These are phyloP conservation scores for Phaseolus coccineus DNA, from an alignment of 331 rosid genomes.

Conservation along the genomic window DNA sequence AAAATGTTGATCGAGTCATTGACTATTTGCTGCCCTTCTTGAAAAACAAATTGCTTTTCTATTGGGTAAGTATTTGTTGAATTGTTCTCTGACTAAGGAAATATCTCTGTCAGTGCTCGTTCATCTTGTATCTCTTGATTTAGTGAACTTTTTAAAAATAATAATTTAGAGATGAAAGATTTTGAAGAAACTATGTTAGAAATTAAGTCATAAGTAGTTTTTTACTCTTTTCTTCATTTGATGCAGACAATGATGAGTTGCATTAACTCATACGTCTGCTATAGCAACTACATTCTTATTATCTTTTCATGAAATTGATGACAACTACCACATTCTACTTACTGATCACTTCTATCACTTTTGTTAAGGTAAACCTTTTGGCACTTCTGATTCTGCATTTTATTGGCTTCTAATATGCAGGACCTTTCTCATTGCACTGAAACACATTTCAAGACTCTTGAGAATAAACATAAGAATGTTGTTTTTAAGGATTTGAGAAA, in stretches of 20 bases:
- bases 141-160: not conserved
- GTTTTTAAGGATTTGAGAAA: slow-evolving; percentile 77
- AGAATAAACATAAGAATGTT: slow-evolving; percentile 62
- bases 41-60: slow-evolving; percentile 68
- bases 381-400: slow-evolving; percentile 14
- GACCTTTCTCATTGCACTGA: slow-evolving; percentile 67
- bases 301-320: not conserved
- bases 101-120: not conserved
- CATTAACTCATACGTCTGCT: not conserved
- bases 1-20: slow-evolving; percentile 53
- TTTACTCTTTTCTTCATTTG: not conserved
- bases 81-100: not conserved
- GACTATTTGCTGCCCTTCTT: slow-evolving; percentile 66
- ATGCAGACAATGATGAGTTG: not conserved
- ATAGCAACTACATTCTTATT: not conserved
- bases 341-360: not conserved
- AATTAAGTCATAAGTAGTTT: no score
- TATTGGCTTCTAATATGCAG: slow-evolving; percentile 45
- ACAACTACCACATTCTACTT: not conserved
- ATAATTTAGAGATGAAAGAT: not conserved
- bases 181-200: slow-evolving; percentile 1
- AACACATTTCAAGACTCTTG: slow-evolving; percentile 63
- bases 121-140: slow-evolving; percentile 3
- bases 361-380: not conserved
- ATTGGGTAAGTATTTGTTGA: slow-evolving; percentile 67